Evolutionary conservation across 176 grass and related monocot species (phyloP).

Genomic region (Musa beccarii): DNA sequence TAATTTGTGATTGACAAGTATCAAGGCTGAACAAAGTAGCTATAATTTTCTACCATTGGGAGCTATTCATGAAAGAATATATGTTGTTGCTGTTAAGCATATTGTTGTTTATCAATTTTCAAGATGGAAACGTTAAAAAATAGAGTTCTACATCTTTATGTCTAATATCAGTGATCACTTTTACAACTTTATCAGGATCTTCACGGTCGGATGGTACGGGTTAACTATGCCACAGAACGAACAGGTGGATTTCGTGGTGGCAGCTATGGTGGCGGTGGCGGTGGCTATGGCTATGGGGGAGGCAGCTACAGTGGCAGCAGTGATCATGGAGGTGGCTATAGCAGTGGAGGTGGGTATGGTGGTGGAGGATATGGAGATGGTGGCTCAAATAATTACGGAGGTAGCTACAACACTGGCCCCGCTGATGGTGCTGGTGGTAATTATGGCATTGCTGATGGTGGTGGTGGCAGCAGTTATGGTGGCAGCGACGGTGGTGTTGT

Average conservation of each 20-base stretch:
- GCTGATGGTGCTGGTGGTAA: background rate
- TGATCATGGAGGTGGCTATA: constrained; percentile 4
- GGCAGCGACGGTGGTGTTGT: background rate
- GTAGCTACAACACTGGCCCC: too few relatives aligned
- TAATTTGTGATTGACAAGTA: too few relatives aligned
- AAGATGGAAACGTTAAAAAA: background rate
- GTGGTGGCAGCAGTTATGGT: background rate
- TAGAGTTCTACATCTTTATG: too few relatives aligned
- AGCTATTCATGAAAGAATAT: too few relatives aligned
- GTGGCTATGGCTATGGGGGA: constrained; percentile 11
- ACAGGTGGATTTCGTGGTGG: constrained; percentile 6
- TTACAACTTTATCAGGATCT: constrained; percentile 34
- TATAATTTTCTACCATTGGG: background rate
- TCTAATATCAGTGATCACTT: background rate
- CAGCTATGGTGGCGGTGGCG: background rate
- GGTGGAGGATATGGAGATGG: background rate
- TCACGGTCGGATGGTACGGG: constrained; percentile 59
- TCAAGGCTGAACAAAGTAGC: too few relatives aligned
- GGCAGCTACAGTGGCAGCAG: too few relatives aligned
- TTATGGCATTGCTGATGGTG: constrained; percentile 18
- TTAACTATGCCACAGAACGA: constrained; percentile 46
- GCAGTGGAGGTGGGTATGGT: background rate
- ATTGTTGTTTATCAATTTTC: too few relatives aligned
- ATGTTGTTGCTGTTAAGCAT: too few relatives aligned
- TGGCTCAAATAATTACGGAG: too few relatives aligned